These are phyloP conservation scores for Cyphellophora attinorum DNA, from an alignment of 2,329 filamentous ascomycete genomes.

Conservation along the genomic window DNA sequence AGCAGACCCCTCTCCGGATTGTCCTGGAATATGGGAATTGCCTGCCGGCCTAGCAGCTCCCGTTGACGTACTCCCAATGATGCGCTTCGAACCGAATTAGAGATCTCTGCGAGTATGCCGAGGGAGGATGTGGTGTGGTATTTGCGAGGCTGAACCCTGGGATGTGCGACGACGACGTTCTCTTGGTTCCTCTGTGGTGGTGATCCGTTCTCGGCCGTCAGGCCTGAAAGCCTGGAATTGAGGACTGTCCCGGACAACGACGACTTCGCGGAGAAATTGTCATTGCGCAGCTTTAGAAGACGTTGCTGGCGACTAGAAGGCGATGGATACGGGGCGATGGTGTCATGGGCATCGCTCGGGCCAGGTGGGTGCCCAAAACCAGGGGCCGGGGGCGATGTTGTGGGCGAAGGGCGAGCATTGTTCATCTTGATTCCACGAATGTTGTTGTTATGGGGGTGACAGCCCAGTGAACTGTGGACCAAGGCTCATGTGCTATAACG, in stretches of 20 bases:
- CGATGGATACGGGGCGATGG: no score
- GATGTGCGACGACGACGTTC: slow-evolving; percentile 6
- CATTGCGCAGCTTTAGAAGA: slow-evolving; percentile 15
- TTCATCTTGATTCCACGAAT: no score
- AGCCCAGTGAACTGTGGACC: no score
- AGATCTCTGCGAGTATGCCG: slow-evolving; percentile 15
- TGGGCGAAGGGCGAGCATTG: no score
- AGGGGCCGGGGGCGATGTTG: no score
- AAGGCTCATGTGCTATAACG: no score
- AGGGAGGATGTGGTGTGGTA: slow-evolving; percentile 7
- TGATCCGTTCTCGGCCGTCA: slow-evolving; percentile 8
- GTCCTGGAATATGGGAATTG: slow-evolving; percentile 16
- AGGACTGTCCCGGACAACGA: slow-evolving; percentile 15
- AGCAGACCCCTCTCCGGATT: slow-evolving; percentile 5
- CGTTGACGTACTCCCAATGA: slow-evolving; percentile 6
- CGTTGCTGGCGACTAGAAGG: slow-evolving; percentile 15
- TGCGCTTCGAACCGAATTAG: slow-evolving; percentile 7
- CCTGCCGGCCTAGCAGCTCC: slow-evolving; percentile 6
- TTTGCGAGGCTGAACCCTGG: slow-evolving; percentile 3
- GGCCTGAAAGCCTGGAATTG: slow-evolving; percentile 10
- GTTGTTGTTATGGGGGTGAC: no score
- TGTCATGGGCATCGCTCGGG: no score
- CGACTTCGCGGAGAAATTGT: slow-evolving; percentile 15
- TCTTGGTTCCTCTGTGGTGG: slow-evolving; percentile 7
- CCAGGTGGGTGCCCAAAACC: no score